Percentiles rank a stretch among this genome's conserved stretches.
phyloP scores from a whole-genome alignment of 208 protist genomes.

The Acanthamoeba culbertsoni region DNA sequence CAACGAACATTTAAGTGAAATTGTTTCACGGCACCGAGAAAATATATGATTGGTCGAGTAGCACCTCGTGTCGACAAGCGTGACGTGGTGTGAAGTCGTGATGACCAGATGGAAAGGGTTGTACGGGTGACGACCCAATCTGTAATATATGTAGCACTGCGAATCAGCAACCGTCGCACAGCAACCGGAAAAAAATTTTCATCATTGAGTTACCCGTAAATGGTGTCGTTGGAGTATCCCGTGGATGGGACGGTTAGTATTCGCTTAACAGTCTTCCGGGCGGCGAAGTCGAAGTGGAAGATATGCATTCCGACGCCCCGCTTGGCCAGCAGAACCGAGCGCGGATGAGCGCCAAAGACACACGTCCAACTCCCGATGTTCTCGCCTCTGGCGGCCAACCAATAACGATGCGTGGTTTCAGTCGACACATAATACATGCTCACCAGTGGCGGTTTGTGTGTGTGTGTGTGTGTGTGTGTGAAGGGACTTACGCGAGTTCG shows the following conservation, averaged over 20 bases:
- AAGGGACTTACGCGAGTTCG: not conserved
- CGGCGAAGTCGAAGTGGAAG: not conserved
- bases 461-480: too few species aligned
- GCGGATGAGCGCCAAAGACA: not conserved
- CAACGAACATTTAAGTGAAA: too few species aligned
- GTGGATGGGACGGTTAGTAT: not conserved
- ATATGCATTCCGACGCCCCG: not conserved
- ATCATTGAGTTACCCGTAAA: not conserved
- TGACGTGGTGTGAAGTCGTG: not conserved
- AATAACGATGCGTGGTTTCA: not conserved
- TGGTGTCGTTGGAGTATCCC: not conserved
- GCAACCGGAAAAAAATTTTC: not conserved
- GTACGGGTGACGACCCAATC: not conserved
- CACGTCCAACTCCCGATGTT: not conserved
- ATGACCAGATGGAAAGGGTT: not conserved
- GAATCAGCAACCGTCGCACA: not conserved
- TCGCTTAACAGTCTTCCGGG: not conserved
- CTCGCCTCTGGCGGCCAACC: not conserved
- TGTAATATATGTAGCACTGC: too few species aligned
- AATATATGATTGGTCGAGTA: too few species aligned
- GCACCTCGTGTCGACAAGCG: not conserved
- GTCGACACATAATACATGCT: too few species aligned
- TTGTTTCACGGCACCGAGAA: too few species aligned
- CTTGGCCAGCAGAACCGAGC: not conserved
- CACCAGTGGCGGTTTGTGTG: too few species aligned